Conservation (phyloP, 768 basidiomycete species). For the Chiua virens region DNA sequence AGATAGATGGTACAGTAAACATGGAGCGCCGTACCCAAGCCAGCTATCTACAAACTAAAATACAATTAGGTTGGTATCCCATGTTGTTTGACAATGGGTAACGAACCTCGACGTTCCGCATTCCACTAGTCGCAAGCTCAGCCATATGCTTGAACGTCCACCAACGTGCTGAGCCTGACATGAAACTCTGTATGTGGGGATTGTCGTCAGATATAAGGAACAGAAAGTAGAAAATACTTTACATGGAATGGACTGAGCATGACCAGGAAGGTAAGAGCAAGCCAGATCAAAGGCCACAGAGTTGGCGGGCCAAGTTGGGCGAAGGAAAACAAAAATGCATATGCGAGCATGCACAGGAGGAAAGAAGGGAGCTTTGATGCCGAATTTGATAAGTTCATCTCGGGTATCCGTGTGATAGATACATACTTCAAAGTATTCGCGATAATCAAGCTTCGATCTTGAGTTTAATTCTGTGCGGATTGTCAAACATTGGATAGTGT, state of each 20-base stretch:
- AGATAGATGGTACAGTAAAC: neutral
- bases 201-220: neutral
- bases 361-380: constrained; percentile 67
- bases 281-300: constrained; percentile 81
- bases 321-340: constrained; percentile 86
- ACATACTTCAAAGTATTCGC: constrained; percentile 69
- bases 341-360: constrained; percentile 66
- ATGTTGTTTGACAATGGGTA: neutral
- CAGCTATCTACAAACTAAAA: constrained; percentile 82
- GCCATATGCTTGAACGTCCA: constrained; percentile 72
- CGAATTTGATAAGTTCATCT: neutral
- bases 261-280: constrained; percentile 57
- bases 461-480: constrained; percentile 60
- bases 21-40: constrained; percentile 60
- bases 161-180: constrained; percentile 46
- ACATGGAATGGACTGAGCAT: constrained; percentile 78
- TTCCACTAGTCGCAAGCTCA: constrained; percentile 69
- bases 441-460: constrained; percentile 71
- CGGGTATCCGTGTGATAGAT: constrained; percentile 2
- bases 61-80: constrained; percentile 2
- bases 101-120: constrained; percentile 69
- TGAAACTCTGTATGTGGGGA: constrained; percentile 46
- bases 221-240: neutral
- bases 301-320: constrained; percentile 64
- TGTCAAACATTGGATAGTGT: neutral